Percentiles rank a stretch among this genome's conserved stretches.
phyloP scores from a whole-genome alignment of 257 asterid species.

The Gentiana dahurica region DNA sequence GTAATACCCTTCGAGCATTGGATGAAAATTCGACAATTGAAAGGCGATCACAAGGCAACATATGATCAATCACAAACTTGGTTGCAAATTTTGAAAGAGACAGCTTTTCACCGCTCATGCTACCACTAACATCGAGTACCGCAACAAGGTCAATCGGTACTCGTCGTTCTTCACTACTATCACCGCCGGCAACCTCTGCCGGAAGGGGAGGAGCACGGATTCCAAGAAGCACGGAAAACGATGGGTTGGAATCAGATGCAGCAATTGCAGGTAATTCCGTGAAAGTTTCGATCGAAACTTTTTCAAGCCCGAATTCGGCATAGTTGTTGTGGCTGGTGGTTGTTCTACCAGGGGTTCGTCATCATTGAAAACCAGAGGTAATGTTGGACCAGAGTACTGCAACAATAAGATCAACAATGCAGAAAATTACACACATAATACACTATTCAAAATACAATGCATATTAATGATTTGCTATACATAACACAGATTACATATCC shows the following conservation, averaged over 20 bases:
- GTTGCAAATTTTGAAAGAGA: conserved; percentile 23
- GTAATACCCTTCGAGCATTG: conserved; percentile 15
- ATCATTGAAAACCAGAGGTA: conserved; percentile 12
- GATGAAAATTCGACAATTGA: conserved; percentile 25
- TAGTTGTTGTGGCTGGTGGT: conserved; percentile 2
- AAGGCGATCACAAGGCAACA: conserved; percentile 28
- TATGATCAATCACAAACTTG: conserved; percentile 21
- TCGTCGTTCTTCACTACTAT: conserved; percentile 9
- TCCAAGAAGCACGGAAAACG: conserved; percentile 31
- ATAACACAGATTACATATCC: too few relatives aligned
- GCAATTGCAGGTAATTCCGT: conserved; percentile 25
- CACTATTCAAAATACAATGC: too few relatives aligned
- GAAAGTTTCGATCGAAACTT: conserved; percentile 11
- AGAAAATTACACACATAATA: too few relatives aligned
- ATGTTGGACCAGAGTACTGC: too few relatives aligned
- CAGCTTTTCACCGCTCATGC: conserved; percentile 32
- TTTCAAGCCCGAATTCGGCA: background rate
- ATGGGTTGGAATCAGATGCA: conserved; percentile 11
- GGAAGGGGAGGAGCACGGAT: conserved; percentile 22
- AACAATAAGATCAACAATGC: too few relatives aligned
- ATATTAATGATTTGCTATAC: too few relatives aligned
- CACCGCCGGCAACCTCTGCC: background rate
- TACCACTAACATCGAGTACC: conserved; percentile 6
- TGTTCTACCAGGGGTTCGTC: conserved; percentile 21
- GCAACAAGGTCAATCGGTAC: conserved; percentile 33